Percentiles rank a stretch among this genome's conserved stretches.
Conservation (phyloP, 1,284 basidiomycete genomes). For the Polyporus tsugae region DNA sequence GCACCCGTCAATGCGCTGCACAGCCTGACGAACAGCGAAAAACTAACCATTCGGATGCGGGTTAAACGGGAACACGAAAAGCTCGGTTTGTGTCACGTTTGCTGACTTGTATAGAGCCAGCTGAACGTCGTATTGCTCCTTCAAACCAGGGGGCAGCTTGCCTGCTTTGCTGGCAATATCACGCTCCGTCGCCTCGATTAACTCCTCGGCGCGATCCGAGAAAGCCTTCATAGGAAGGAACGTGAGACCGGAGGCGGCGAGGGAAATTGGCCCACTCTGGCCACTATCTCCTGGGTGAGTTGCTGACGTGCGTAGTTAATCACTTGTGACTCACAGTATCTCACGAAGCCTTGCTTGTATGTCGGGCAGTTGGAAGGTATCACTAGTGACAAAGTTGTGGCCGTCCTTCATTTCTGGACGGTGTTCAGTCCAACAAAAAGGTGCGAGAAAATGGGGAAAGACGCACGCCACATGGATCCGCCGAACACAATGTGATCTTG, state of each 20-base stretch:
- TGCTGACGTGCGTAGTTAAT: background rate
- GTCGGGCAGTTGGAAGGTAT: constrained; percentile 35
- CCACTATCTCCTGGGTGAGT: background rate
- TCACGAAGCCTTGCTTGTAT: constrained; percentile 32
- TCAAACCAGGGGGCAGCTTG: constrained; percentile 18
- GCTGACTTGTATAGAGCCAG: constrained; percentile 21
- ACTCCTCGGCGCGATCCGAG: constrained; percentile 10
- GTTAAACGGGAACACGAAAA: constrained; percentile 20
- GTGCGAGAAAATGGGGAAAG: background rate
- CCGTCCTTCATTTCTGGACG: constrained; percentile 36
- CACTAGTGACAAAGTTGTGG: constrained; percentile 36
- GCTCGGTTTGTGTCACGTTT: constrained; percentile 21
- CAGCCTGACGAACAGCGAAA: background rate
- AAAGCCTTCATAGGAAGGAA: constrained; percentile 21
- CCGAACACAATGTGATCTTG: constrained; percentile 45
- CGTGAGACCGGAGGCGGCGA: constrained; percentile 20
- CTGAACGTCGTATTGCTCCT: constrained; percentile 30
- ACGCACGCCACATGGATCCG: constrained; percentile 21
- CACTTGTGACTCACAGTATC: constrained; percentile 36
- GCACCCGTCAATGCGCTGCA: background rate
- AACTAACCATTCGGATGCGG: constrained; percentile 23
- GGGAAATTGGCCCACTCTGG: background rate
- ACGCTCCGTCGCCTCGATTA: constrained; percentile 15
- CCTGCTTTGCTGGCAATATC: constrained; percentile 6
- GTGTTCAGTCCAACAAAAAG: background rate